Percentiles rank a stretch among this genome's conserved stretches.
Conservation (phyloP, 495 filamentous ascomycete species). For the Neurospora tetrasperma region DNA sequence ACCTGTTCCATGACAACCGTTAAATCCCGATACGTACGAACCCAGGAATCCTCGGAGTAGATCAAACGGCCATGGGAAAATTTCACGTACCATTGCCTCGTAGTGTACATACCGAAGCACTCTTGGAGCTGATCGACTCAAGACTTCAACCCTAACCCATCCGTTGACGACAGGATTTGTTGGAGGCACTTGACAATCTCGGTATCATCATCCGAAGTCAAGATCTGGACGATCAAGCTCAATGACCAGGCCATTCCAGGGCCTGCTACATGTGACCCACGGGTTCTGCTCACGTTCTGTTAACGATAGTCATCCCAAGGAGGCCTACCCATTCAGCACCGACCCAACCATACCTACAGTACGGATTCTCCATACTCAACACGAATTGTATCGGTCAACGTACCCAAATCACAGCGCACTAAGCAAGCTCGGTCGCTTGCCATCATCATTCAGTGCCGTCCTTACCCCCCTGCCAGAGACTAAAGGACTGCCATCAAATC, state of each 20-base stretch:
- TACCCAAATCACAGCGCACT: slow-evolving; percentile 46
- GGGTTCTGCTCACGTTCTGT: slow-evolving; percentile 47
- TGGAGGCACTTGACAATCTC: slow-evolving; percentile 43
- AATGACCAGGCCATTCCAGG: slow-evolving; percentile 47
- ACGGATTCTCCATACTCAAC: slow-evolving; percentile 47
- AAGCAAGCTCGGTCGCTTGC: slow-evolving; percentile 36
- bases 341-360: slow-evolving; percentile 50
- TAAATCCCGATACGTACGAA: neutral
- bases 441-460: neutral
- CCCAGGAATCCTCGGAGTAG: neutral
- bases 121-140: slow-evolving; percentile 26
- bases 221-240: slow-evolving; percentile 34
- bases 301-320: neutral
- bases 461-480: neutral
- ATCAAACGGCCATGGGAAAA: neutral
- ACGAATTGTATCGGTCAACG: slow-evolving; percentile 38
- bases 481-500: slow-evolving; percentile 47
- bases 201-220: slow-evolving; percentile 42
- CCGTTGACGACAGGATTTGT: slow-evolving; percentile 43
- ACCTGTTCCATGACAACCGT: slow-evolving; percentile 18
- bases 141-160: slow-evolving; percentile 35
- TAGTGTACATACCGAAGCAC: slow-evolving; percentile 33
- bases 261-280: slow-evolving; percentile 44
- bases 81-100: slow-evolving; percentile 20
- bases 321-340: slow-evolving; percentile 41